Evolutionary conservation across 2,329 filamentous ascomycete species (phyloP).

Genomic region (Pyrenophora seminiperda): DNA sequence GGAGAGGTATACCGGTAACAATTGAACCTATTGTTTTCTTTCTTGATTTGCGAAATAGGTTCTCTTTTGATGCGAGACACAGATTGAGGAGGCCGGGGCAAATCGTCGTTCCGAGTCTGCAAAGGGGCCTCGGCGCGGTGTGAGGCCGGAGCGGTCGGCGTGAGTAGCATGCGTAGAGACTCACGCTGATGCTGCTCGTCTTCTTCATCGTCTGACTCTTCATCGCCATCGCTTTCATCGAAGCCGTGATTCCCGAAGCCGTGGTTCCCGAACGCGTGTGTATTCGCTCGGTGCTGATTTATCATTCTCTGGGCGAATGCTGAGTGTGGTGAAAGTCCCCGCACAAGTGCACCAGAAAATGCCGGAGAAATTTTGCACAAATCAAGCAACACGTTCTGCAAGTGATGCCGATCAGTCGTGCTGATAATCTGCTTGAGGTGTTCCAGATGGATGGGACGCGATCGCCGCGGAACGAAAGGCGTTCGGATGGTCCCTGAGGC

Average conservation of each 20-base stretch:
- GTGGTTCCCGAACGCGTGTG: neutral
- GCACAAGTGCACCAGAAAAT: constrained; percentile 39
- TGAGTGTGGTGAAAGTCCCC: constrained; percentile 41
- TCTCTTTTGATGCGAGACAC: constrained; percentile 18
- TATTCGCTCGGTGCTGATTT: constrained; percentile 10
- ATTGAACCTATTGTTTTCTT: constrained; percentile 9
- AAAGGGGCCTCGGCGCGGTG: neutral
- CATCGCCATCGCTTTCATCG: constrained; percentile 13
- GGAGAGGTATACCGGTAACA: constrained; percentile 17
- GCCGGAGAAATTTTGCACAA: constrained; percentile 42
- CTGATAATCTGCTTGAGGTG: constrained; percentile 38
- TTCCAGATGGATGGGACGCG: constrained; percentile 27
- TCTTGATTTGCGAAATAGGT: constrained; percentile 16
- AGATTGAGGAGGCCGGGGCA: constrained; percentile 4
- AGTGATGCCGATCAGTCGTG: constrained; percentile 21
- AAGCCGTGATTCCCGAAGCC: neutral
- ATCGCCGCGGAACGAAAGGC: constrained; percentile 8
- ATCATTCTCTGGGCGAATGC: constrained; percentile 31
- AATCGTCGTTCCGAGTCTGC: neutral
- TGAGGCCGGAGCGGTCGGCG: neutral
- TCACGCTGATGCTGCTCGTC: neutral
- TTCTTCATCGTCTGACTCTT: constrained; percentile 15
- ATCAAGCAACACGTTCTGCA: constrained; percentile 32
- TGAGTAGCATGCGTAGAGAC: neutral
- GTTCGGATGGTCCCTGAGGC: neutral